A percentile compares a stretch with the other conserved stretches of the same genome.
Conservation (phyloP, 768 basidiomycete species). For the Mrakia blollopis region DNA sequence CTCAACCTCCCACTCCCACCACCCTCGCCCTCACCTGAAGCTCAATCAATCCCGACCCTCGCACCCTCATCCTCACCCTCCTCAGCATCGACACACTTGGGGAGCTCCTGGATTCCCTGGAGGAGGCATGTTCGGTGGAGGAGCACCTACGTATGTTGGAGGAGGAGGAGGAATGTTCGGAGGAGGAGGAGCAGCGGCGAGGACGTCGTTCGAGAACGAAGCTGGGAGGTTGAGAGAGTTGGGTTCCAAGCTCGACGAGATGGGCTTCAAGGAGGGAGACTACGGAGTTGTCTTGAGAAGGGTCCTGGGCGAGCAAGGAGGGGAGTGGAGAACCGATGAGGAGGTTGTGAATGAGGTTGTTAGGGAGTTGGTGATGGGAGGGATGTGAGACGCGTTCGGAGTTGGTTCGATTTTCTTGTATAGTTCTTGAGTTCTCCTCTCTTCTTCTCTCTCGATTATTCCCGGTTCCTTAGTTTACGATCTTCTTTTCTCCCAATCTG, state of each 20-base stretch:
- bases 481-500: not conserved
- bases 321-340: not conserved
- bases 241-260: not conserved
- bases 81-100: not conserved
- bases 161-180: not conserved
- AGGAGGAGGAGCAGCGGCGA: not conserved
- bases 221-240: not conserved
- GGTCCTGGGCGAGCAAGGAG: not conserved
- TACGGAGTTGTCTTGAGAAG: not conserved
- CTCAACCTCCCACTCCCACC: not conserved
- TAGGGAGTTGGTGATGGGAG: not conserved
- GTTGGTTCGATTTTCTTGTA: not conserved
- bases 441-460: not conserved
- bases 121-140: not conserved
- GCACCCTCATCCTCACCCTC: not conserved
- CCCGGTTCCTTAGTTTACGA: too few relatives aligned
- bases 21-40: not conserved
- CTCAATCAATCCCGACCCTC: not conserved
- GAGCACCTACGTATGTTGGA: too few relatives aligned
- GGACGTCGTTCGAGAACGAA: not conserved
- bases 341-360: conserved; percentile 6
- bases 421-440: not conserved
- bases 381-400: not conserved
- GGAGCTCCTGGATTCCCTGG: not conserved
- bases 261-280: not conserved